Percentiles rank a stretch among this genome's conserved stretches.
phyloP scores from a whole-genome alignment of 352 stramenopile species.

The Peronospora belbahrii region DNA sequence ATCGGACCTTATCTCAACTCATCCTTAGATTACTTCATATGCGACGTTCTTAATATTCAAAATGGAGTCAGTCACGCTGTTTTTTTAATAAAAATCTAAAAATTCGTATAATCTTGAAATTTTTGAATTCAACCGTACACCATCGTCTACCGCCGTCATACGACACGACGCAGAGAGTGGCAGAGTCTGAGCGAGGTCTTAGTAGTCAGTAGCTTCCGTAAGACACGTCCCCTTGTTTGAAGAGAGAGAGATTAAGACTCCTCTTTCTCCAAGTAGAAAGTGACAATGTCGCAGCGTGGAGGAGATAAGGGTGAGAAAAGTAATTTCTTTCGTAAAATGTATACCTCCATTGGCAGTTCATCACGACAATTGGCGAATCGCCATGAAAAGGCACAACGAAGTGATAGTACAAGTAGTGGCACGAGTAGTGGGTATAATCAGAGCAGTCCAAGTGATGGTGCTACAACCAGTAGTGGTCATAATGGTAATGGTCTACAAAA shows the following conservation, averaged over 20 bases:
- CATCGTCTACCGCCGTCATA: slow-evolving; percentile 18
- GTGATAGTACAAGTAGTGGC: slow-evolving; percentile 27
- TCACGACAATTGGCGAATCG: slow-evolving; percentile 27
- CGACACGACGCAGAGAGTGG: slow-evolving; percentile 16
- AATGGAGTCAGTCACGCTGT: slow-evolving; percentile 22
- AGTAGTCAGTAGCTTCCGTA: slow-evolving; percentile 3
- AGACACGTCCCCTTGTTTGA: slow-evolving; percentile 3
- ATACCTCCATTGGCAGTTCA: slow-evolving; percentile 49
- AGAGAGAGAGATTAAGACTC: slow-evolving; percentile 9
- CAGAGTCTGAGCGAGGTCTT: slow-evolving; percentile 15
- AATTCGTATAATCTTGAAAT: background rate
- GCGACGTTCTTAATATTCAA: background rate
- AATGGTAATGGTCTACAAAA: slow-evolving; percentile 21
- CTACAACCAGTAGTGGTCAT: slow-evolving; percentile 30
- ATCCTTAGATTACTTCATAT: slow-evolving; percentile 5
- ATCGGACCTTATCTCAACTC: background rate
- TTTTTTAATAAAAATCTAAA: slow-evolving; percentile 11
- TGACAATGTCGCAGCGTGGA: slow-evolving; percentile 34
- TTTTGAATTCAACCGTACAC: slow-evolving; percentile 16
- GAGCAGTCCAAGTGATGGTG: slow-evolving; percentile 22
- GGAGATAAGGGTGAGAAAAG: slow-evolving; percentile 42
- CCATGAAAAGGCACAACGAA: slow-evolving; percentile 28
- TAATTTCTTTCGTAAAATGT: slow-evolving; percentile 58
- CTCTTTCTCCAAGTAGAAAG: background rate
- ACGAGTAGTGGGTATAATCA: slow-evolving; percentile 31